Percentiles rank a stretch among this genome's conserved stretches.
Conservation (phyloP, 768 basidiomycete species). For the Pleurotus citrinopileatus region DNA sequence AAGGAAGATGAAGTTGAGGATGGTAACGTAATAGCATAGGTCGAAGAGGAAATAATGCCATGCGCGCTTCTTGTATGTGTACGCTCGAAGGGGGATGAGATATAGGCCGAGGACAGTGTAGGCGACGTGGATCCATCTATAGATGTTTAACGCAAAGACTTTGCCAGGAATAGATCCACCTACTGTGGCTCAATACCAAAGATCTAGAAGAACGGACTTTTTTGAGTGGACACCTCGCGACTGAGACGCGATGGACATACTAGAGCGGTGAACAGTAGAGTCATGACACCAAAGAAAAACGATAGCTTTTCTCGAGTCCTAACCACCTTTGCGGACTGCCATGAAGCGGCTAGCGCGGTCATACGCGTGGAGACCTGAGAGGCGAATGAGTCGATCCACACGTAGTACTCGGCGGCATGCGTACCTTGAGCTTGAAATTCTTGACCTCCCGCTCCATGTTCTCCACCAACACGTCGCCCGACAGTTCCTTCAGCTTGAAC, state of each 20-base stretch:
- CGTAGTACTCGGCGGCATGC: not conserved
- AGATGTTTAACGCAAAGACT: not conserved
- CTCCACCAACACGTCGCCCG: constrained; percentile 65
- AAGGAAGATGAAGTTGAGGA: constrained; percentile 88
- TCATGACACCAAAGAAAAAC: constrained; percentile 95
- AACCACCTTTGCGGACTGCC: constrained; percentile 91
- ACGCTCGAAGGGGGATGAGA: constrained; percentile 81
- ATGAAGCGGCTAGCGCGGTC: constrained; percentile 71
- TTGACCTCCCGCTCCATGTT: constrained; percentile 86
- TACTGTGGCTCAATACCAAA: constrained; percentile 7
- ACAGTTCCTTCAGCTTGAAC: constrained; percentile 64
- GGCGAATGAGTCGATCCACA: not conserved
- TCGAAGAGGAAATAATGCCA: constrained; percentile 97
- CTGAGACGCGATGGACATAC: constrained; percentile 85
- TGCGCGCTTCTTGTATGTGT: constrained; percentile 85
- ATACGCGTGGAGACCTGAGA: constrained; percentile 76
- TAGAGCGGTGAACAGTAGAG: constrained; percentile 77
- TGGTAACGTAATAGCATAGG: constrained; percentile 90
- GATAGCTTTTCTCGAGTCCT: constrained; percentile 82
- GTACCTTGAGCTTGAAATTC: constrained; percentile 82
- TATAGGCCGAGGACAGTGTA: constrained; percentile 79
- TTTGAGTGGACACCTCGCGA: constrained; percentile 29
- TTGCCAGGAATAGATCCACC: not conserved
- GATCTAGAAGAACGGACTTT: constrained; percentile 7
- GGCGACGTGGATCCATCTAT: constrained; percentile 82